A percentile compares a stretch with the other conserved stretches of the same genome.
Conservation (phyloP, 208 protist species). For the Vickermania ingenoplastis region DNA sequence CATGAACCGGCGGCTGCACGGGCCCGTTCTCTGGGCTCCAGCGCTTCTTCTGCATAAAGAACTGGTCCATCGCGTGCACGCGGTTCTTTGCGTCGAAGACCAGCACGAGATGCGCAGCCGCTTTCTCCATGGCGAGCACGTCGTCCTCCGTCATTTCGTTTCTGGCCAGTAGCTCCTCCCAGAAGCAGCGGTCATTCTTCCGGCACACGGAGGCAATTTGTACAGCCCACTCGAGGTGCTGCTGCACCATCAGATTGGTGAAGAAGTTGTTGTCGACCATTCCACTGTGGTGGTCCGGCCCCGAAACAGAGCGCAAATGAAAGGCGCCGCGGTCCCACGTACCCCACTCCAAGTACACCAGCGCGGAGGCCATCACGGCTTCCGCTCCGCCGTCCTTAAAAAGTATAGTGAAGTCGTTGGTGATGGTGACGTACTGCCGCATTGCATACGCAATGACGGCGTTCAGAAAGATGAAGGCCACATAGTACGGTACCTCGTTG, state of each 20-base stretch:
- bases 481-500: constrained; percentile 56
- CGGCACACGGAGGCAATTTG: constrained; percentile 43
- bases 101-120: constrained; percentile 58
- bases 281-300: constrained; percentile 80
- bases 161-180: constrained; percentile 45
- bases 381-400: constrained; percentile 61
- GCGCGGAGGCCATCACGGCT: constrained; percentile 66
- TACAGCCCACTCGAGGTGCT: constrained; percentile 77
- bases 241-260: constrained; percentile 86
- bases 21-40: constrained; percentile 22
- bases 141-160: constrained; percentile 66
- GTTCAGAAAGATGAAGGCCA: constrained; percentile 80
- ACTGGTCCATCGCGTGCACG: constrained; percentile 78
- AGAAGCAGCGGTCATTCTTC: constrained; percentile 44
- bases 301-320: constrained; percentile 75
- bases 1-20: constrained; percentile 4
- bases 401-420: constrained; percentile 64
- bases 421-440: constrained; percentile 71
- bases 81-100: constrained; percentile 72
- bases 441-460: constrained; percentile 72
- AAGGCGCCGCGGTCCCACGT: constrained; percentile 75
- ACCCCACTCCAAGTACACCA: constrained; percentile 84
- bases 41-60: constrained; percentile 80
- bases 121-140: constrained; percentile 59
- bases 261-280: constrained; percentile 88